Conservation (phyloP, 148 eudicot genomes). For the Rhododendron griersonianum region DNA sequence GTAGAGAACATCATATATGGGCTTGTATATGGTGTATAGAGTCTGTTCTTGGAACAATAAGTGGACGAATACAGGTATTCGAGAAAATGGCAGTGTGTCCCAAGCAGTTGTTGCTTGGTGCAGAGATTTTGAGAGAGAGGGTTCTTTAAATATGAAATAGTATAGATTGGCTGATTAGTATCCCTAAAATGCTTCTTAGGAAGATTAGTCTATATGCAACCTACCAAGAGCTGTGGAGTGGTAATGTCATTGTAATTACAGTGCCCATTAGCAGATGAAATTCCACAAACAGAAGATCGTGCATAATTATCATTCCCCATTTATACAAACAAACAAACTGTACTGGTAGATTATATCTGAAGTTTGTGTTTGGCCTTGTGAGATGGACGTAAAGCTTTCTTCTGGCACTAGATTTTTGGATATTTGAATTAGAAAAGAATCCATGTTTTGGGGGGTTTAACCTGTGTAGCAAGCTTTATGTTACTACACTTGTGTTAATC, state of each 20-base stretch:
- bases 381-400: not conserved
- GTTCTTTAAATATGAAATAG: not conserved
- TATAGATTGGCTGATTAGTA: not conserved
- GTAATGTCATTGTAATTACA: not conserved
- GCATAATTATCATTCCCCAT: not conserved
- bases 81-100: not conserved
- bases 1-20: not conserved
- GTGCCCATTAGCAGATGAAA: not conserved
- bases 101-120: not conserved
- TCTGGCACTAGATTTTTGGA: not conserved
- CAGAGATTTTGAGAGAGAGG: not conserved
- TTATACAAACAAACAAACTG: not conserved
- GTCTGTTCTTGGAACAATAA: not conserved
- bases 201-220: not conserved
- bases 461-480: not conserved
- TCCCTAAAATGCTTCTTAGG: slow-evolving; percentile 1
- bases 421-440: not conserved
- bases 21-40: not conserved
- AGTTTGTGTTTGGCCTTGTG: not conserved
- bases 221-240: not conserved
- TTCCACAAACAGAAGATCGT: not conserved
- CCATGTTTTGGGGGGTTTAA: not conserved
- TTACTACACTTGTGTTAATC: not conserved
- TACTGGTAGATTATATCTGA: not conserved
- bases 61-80: not conserved